A percentile compares a stretch with the other conserved stretches of the same genome.
phyloP scores from a whole-genome alignment of 805 yeast genomes.

The Candida morakotiae region DNA sequence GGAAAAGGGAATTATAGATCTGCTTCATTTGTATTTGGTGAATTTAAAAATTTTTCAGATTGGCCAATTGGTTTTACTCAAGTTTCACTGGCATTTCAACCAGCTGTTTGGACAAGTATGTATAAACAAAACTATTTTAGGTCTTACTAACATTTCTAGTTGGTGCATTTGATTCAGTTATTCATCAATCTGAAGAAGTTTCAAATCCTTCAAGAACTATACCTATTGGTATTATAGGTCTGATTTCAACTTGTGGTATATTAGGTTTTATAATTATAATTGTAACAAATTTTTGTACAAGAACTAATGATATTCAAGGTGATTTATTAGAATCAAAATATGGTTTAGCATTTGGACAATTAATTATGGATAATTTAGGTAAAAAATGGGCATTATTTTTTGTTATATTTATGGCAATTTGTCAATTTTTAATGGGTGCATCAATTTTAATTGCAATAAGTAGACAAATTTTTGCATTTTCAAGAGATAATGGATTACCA shows the following conservation, averaged over 20 bases:
- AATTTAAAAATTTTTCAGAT: conserved; percentile 43
- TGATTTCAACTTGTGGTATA: conserved; percentile 22
- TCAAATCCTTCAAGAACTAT: conserved; percentile 21
- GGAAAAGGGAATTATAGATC: conserved; percentile 35
- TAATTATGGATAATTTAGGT: conserved; percentile 25
- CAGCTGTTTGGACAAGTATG: conserved; percentile 26
- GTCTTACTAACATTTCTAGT: conserved; percentile 4
- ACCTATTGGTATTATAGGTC: conserved; percentile 28
- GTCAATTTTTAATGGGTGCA: conserved; percentile 30
- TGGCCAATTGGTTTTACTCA: conserved; percentile 57
- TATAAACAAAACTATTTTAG: background rate
- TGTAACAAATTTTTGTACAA: conserved; percentile 20
- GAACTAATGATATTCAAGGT: conserved; percentile 18
- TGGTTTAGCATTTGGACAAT: conserved; percentile 29
- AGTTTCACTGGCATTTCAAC: conserved; percentile 22
- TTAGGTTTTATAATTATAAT: conserved; percentile 22
- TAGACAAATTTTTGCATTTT: conserved; percentile 28
- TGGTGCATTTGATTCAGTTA: conserved; percentile 31
- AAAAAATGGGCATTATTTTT: conserved; percentile 28
- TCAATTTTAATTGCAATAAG: conserved; percentile 25
- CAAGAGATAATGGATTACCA: conserved; percentile 30
- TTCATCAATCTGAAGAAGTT: conserved; percentile 30
- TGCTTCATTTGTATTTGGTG: conserved; percentile 53
- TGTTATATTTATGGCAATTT: conserved; percentile 23
- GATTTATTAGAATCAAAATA: conserved; percentile 16